A percentile compares a stretch with the other conserved stretches of the same genome.
phyloP scores from a whole-genome alignment of 2,329 filamentous ascomycete species.

The Alternaria infectoria region DNA sequence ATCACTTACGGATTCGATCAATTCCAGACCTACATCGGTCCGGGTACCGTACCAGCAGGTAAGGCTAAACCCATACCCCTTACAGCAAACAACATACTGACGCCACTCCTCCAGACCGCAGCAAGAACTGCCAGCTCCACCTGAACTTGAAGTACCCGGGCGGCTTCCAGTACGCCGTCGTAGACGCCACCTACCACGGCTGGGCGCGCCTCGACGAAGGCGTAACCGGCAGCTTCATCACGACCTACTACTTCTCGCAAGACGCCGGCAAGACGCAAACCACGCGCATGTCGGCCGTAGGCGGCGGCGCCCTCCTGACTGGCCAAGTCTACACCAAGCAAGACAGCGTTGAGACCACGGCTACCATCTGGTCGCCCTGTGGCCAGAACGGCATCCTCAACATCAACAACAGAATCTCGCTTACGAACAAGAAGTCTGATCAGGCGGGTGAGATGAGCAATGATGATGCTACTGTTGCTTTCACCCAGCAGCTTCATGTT shows the following conservation, averaged over 20 bases:
- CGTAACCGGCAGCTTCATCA: conserved; percentile 44
- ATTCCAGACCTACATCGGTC: conserved; percentile 46
- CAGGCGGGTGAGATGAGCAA: conserved; percentile 40
- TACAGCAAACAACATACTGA: background rate
- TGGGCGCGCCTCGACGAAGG: conserved; percentile 43
- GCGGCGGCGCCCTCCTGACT: conserved; percentile 49
- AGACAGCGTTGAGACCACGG: conserved; percentile 48
- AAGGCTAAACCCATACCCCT: background rate
- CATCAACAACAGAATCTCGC: conserved; percentile 42
- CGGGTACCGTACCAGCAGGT: conserved; percentile 21
- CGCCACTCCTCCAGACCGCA: conserved; percentile 29
- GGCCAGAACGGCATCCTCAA: conserved; percentile 42
- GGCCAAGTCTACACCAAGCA: conserved; percentile 55
- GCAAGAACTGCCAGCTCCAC: conserved; percentile 48
- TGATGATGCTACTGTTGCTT: conserved; percentile 44
- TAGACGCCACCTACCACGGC: conserved; percentile 47
- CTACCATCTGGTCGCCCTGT: conserved; percentile 44
- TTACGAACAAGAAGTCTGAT: conserved; percentile 26
- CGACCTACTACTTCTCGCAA: conserved; percentile 48
- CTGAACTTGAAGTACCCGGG: conserved; percentile 43
- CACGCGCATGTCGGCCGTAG: conserved; percentile 32
- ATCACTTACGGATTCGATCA: conserved; percentile 44
- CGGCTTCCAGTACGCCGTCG: conserved; percentile 49
- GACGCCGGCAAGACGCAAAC: conserved; percentile 38
- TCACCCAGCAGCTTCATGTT: conserved; percentile 45